A percentile compares a stretch with the other conserved stretches of the same genome.
Evolutionary conservation across 2,329 filamentous ascomycete genomes (phyloP).

Genomic region (Lomentospora prolificans): DNA sequence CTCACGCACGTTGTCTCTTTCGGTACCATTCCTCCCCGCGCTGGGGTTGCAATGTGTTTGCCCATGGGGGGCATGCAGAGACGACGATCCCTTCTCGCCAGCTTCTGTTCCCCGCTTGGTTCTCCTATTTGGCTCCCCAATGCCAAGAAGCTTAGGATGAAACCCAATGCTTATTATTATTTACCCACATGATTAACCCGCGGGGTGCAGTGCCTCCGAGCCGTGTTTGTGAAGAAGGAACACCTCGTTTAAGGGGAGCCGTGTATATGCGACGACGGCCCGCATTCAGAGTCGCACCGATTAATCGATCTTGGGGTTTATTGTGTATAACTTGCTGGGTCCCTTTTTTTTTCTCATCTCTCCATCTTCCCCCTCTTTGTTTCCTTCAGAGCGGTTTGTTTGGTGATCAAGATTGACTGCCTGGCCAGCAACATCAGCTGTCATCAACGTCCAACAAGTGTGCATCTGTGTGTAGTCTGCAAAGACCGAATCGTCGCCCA

Average conservation of each 20-base stretch:
- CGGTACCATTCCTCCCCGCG: no score
- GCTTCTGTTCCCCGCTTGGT: neutral
- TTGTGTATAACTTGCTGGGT: neutral
- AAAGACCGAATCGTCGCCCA: no score
- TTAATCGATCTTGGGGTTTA: neutral
- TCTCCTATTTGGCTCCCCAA: neutral
- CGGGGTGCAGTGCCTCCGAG: conserved; percentile 2
- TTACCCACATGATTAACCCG: conserved; percentile 3
- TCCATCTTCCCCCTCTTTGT: neutral
- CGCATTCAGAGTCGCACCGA: neutral
- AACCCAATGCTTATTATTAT: neutral
- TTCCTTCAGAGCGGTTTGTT: no score
- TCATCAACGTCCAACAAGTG: no score
- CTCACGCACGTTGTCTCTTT: no score
- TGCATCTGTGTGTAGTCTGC: no score
- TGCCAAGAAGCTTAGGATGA: neutral
- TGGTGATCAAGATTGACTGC: no score
- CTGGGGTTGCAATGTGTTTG: no score
- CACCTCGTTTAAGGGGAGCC: neutral
- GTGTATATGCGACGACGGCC: neutral
- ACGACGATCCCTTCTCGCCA: neutral
- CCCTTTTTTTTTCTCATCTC: neutral
- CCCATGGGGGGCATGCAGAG: no score
- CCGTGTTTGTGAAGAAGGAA: neutral
- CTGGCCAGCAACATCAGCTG: no score